Base-by-base conservation (phyloP, 306 rosid genomes). In the Fagus crenata region DNA sequence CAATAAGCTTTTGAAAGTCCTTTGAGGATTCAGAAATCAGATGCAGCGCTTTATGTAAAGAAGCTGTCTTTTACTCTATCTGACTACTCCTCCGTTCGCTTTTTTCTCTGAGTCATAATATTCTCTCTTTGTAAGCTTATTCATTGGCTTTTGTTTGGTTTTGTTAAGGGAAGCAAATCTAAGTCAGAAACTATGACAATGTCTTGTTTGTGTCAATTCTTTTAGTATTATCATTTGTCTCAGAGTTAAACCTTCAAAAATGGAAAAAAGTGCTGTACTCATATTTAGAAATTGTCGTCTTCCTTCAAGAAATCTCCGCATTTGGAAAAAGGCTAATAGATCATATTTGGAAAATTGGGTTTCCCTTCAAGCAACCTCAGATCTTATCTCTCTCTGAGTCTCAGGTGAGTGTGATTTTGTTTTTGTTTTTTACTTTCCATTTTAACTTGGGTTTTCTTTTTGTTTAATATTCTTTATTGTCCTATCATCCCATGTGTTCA, bases 131-230 rank as follows among this genome's bases (percentile, higher is more conserved):
- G 67, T 49, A 65, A 41, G 46, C 9, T 73, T 42, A 71, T 22
- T 22, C 28, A 22, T 78, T 87, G 85, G 77, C 81, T 68, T 86
- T 12, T 83, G 85, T 79, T 88, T 87, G 84, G 84, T 88, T 88
- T 87, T 83, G 87, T 87, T 80, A 82, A 78, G 88, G 83, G 89
- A 78, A 82, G 81, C 85, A 87, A 88, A 87, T 88, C 91, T 82
- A 74, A 89, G 95, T 91, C 92, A 88, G 96, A 84, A 68, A 55
- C 86, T 77, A 58, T 72, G 77, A 67, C 81, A 80, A 73, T 84
- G 98, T 89, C 78, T 93, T 89, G 98, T 93, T 88, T 0, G 65
- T 85, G 90, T 93, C 97, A 91, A 91, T 83, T 89, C 58, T 43
- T 69, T 54, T 64, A 33, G 72, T 64, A 31, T 77, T 72, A 67